These are phyloP conservation scores for Rubroboletus satanas DNA, from an alignment of 768 basidiomycete genomes.

Conservation along the genomic window DNA sequence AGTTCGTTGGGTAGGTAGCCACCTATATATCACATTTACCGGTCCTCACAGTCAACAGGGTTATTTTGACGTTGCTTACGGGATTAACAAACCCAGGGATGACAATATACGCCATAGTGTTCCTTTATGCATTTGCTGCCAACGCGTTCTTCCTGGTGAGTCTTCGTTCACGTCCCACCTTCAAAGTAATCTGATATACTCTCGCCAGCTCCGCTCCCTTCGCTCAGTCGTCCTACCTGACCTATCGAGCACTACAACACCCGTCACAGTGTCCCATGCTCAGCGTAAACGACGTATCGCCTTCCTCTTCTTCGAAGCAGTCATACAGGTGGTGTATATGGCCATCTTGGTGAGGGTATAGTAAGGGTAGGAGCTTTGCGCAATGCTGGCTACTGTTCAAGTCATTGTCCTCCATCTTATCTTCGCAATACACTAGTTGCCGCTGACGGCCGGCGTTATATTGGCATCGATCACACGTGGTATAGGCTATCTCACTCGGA, in stretches of 20 bases:
- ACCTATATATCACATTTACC: background rate
- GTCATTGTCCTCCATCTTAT: background rate
- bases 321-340: slow-evolving; percentile 84
- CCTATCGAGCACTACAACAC: slow-evolving; percentile 39
- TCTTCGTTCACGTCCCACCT: background rate
- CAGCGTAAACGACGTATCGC: slow-evolving; percentile 82
- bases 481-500: background rate
- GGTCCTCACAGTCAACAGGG: slow-evolving; percentile 42
- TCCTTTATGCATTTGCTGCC: slow-evolving; percentile 81
- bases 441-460: background rate
- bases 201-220: slow-evolving; percentile 82
- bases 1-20: slow-evolving; percentile 82
- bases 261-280: slow-evolving; percentile 66
- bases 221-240: slow-evolving; percentile 91
- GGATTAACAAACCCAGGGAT: slow-evolving; percentile 61
- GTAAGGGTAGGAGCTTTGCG: background rate
- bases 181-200: background rate
- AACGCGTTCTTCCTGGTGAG: slow-evolving; percentile 92
- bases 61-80: slow-evolving; percentile 76
- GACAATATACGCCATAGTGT: slow-evolving; percentile 65
- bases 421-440: slow-evolving; percentile 3
- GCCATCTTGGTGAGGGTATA: slow-evolving; percentile 66
- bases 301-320: slow-evolving; percentile 85
- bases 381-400: background rate
- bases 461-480: background rate